These are phyloP conservation scores for Dictyostelium discoideum DNA, from an alignment of 78 protist genomes.

Conservation along the genomic window DNA sequence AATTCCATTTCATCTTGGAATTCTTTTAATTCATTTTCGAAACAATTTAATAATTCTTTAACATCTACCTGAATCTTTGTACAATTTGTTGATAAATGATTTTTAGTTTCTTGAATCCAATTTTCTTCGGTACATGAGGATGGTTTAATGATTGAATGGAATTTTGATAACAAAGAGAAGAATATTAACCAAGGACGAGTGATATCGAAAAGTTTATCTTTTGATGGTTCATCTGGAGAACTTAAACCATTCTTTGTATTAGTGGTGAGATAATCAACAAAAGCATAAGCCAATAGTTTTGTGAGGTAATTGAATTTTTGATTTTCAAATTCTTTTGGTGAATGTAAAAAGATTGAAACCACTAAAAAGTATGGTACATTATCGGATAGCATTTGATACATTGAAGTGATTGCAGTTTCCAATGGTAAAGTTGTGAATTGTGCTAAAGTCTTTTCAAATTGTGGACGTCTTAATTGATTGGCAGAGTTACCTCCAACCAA, in stretches of 20 bases:
- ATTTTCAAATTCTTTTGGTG: slow-evolving; percentile 51
- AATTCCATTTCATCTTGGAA: slow-evolving; percentile 43
- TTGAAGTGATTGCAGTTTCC: slow-evolving; percentile 7
- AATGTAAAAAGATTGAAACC: slow-evolving; percentile 15
- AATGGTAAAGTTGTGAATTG: not conserved
- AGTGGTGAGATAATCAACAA: not conserved
- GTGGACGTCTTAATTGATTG: slow-evolving; percentile 53
- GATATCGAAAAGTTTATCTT: not conserved
- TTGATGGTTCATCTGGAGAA: not conserved
- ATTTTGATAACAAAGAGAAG: slow-evolving; percentile 20
- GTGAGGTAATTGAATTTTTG: slow-evolving; percentile 19
- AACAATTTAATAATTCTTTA: slow-evolving; percentile 15
- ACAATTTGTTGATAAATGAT: not conserved
- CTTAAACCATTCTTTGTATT: not conserved
- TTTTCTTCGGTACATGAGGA: not conserved
- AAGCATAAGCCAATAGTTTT: slow-evolving; percentile 16
- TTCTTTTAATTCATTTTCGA: slow-evolving; percentile 22
- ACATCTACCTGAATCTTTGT: slow-evolving; percentile 27
- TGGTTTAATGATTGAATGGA: not conserved
- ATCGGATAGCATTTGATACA: slow-evolving; percentile 14
- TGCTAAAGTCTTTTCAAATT: slow-evolving; percentile 42
- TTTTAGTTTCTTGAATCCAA: slow-evolving; percentile 28
- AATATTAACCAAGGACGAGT: slow-evolving; percentile 50
- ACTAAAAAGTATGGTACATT: slow-evolving; percentile 63
- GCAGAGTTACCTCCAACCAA: not conserved